Percentiles rank a stretch among this genome's conserved stretches.
These are phyloP conservation scores for Lentinula aciculospora DNA, from an alignment of 768 basidiomycete genomes.

Conservation along the genomic window DNA sequence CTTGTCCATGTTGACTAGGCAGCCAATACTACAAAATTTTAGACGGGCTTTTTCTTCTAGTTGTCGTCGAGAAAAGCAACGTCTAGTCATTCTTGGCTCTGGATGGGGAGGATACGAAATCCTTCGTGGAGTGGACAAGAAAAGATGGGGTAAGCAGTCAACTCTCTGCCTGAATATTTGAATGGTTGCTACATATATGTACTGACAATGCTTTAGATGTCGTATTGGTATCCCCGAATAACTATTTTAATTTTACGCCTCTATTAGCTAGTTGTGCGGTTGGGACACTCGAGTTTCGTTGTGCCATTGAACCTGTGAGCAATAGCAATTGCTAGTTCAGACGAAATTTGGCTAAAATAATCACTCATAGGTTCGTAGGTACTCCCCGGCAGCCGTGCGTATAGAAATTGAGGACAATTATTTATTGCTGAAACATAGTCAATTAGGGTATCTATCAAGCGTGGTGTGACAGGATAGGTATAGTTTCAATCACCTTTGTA, in stretches of 20 bases:
- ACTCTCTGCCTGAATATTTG: slow-evolving; percentile 1
- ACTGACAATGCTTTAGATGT: slow-evolving; percentile 39
- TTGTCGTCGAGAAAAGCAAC: slow-evolving; percentile 27
- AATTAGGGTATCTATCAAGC: slow-evolving; percentile 60
- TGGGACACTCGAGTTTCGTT: slow-evolving; percentile 79
- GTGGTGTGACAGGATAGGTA: slow-evolving; percentile 72
- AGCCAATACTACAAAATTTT: too few relatives aligned
- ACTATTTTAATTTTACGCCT: slow-evolving; percentile 66
- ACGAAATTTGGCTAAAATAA: neutral
- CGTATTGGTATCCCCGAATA: slow-evolving; percentile 58
- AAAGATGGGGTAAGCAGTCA: slow-evolving; percentile 53
- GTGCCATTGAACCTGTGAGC: slow-evolving; percentile 76
- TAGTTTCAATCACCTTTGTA: slow-evolving; percentile 10
- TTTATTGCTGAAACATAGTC: neutral
- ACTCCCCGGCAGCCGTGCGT: slow-evolving; percentile 51
- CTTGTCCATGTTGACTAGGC: neutral
- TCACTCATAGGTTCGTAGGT: slow-evolving; percentile 44
- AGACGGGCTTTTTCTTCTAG: slow-evolving; percentile 21
- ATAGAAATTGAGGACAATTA: neutral
- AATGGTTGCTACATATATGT: neutral
- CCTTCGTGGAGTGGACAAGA: slow-evolving; percentile 61
- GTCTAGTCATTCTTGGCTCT: slow-evolving; percentile 66
- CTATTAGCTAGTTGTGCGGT: slow-evolving; percentile 68
- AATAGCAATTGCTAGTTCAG: neutral
- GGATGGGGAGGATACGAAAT: slow-evolving; percentile 79